phyloP scores from a whole-genome alignment of 495 filamentous ascomycete genomes.

The Parathielavia appendiculata region DNA sequence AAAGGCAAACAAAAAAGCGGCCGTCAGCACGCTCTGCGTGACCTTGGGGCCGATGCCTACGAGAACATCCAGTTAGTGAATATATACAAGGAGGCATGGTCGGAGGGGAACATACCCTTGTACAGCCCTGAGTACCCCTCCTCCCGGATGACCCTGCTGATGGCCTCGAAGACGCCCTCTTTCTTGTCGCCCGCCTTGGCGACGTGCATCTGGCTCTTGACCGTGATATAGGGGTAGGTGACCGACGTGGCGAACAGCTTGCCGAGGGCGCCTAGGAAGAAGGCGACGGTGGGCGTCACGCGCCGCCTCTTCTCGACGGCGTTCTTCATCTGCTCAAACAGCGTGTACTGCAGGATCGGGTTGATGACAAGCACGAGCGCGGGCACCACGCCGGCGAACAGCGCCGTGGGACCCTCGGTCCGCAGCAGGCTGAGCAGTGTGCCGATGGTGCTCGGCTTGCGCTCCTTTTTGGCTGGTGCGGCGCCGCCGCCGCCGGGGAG shows the following conservation, averaged over 20 bases:
- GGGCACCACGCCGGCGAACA: constrained; percentile 90
- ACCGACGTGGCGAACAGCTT: constrained; percentile 90
- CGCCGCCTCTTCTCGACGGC: constrained; percentile 44
- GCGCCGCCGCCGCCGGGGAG: constrained; percentile 25
- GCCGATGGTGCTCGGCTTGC: constrained; percentile 63
- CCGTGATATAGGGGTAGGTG: constrained; percentile 97
- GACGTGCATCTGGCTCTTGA: constrained; percentile 96
- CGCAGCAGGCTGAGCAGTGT: constrained; percentile 71
- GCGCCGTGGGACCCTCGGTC: constrained; percentile 72
- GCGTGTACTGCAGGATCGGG: constrained; percentile 96
- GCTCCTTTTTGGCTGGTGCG: constrained; percentile 20
- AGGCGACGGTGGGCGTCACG: constrained; percentile 79
- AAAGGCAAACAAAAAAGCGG: constrained; percentile 95
- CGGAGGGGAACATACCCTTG: constrained; percentile 65
- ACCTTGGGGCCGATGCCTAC: constrained; percentile 90
- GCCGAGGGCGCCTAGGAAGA: constrained; percentile 85
- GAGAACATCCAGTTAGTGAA: constrained; percentile 15
- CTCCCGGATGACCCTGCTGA: constrained; percentile 74
- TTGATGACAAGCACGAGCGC: constrained; percentile 94
- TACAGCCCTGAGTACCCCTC: constrained; percentile 89
- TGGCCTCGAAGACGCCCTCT: constrained; percentile 65
- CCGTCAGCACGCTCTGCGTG: constrained; percentile 91
- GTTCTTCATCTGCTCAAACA: constrained; percentile 95
- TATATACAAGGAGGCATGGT: too few species aligned
- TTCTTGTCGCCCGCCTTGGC: constrained; percentile 57